phyloP scores from a whole-genome alignment of 2,329 filamentous ascomycete genomes.

The Arthrobotrys conoides region DNA sequence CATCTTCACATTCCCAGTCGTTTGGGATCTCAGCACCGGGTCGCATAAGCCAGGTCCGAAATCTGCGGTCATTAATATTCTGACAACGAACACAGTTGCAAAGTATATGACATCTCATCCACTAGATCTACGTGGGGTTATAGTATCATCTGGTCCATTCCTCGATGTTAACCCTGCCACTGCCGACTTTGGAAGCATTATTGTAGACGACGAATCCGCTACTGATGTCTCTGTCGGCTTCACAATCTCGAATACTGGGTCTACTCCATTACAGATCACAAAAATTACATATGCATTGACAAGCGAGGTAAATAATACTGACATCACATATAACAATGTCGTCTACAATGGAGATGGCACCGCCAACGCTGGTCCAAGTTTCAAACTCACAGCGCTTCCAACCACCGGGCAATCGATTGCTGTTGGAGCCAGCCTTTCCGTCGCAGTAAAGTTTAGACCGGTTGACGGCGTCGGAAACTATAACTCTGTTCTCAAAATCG shows the following conservation, averaged over 20 bases:
- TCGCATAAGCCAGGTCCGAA: constrained; percentile 66
- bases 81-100: constrained; percentile 66
- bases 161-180: constrained; percentile 66
- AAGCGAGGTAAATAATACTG: constrained; percentile 63
- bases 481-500: constrained; percentile 66
- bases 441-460: constrained; percentile 66
- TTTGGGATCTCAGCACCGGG: constrained; percentile 66
- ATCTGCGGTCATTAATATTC: constrained; percentile 67
- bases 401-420: constrained; percentile 65
- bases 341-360: constrained; percentile 63
- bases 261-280: constrained; percentile 66
- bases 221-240: constrained; percentile 65
- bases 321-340: constrained; percentile 65
- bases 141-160: constrained; percentile 67
- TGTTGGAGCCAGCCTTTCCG: constrained; percentile 65
- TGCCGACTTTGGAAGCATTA: constrained; percentile 68
- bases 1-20: constrained; percentile 68
- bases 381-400: constrained; percentile 65
- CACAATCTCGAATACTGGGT: constrained; percentile 67
- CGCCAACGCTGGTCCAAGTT: constrained; percentile 65
- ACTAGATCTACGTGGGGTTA: constrained; percentile 67
- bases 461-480: constrained; percentile 65
- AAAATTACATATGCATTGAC: constrained; percentile 66
- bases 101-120: constrained; percentile 67
- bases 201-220: constrained; percentile 65